Percentiles rank a stretch among this genome's conserved stretches.
Evolutionary conservation across 108 stramenopile species (phyloP).

Genomic region (Parmales sp.): DNA sequence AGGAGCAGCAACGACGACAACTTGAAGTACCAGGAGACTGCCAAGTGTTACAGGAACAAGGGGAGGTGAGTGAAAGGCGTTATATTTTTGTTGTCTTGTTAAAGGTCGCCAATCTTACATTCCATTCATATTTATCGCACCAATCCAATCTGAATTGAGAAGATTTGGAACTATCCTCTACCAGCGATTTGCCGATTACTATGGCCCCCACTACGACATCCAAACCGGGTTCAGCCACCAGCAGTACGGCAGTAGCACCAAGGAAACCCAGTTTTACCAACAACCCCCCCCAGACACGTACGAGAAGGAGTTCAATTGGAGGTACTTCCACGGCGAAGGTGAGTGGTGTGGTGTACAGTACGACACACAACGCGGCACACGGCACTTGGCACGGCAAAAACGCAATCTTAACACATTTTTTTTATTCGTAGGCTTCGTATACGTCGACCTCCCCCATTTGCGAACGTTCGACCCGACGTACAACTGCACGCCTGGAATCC

Average conservation of each 20-base stretch:
- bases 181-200: conserved; percentile 59
- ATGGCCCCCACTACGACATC: conserved; percentile 71
- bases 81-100: too few relatives aligned
- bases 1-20: conserved; percentile 41
- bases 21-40: conserved; percentile 39
- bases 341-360: too few relatives aligned
- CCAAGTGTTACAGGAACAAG: conserved; percentile 62
- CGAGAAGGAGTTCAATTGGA: conserved; percentile 24
- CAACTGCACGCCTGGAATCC: conserved; percentile 66
- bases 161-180: conserved; percentile 57
- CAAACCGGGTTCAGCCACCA: conserved; percentile 59
- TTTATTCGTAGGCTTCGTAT: too few relatives aligned
- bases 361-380: too few relatives aligned
- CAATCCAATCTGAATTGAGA: too few relatives aligned
- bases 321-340: conserved; percentile 34
- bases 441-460: conserved; percentile 50
- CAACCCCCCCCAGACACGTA: conserved; percentile 21
- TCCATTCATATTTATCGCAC: too few relatives aligned
- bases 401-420: too few relatives aligned
- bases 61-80: too few relatives aligned
- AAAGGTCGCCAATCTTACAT: too few relatives aligned
- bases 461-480: conserved; percentile 51
- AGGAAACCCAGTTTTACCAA: conserved; percentile 28
- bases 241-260: conserved; percentile 40
- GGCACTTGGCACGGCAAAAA: too few relatives aligned